Evolutionary conservation across 2,329 filamentous ascomycete species (phyloP).

Genomic region (Alternaria novae-zelandiae): DNA sequence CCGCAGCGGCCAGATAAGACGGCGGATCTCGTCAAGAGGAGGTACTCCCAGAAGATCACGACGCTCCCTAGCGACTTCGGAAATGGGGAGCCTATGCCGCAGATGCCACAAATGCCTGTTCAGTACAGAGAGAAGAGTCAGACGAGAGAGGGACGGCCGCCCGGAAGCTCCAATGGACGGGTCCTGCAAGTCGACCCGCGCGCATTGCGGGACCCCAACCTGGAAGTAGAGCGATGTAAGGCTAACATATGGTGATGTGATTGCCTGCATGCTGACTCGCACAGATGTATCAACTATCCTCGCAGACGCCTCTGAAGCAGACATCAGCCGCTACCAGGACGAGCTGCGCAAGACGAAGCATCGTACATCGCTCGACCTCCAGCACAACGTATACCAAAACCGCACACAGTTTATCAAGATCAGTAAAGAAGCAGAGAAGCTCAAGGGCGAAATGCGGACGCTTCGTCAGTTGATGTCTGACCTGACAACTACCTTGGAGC

Average conservation of each 20-base stretch:
- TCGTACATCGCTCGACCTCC: constrained; percentile 80
- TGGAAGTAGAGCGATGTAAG: constrained; percentile 80
- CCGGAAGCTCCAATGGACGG: constrained; percentile 57
- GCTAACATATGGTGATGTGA: constrained; percentile 1
- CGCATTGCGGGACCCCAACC: constrained; percentile 77
- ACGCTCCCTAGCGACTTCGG: constrained; percentile 74
- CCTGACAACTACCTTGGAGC: constrained; percentile 64
- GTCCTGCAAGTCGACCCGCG: constrained; percentile 76
- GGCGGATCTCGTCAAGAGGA: constrained; percentile 86
- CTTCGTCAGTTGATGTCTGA: constrained; percentile 91
- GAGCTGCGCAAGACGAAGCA: constrained; percentile 78
- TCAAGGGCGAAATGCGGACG: constrained; percentile 94
- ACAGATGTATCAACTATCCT: constrained; percentile 71
- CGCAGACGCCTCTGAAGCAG: constrained; percentile 83
- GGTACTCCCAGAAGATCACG: constrained; percentile 93
- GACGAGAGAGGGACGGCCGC: constrained; percentile 54
- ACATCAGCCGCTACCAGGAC: constrained; percentile 82
- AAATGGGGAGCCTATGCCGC: constrained; percentile 68
- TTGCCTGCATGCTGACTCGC: constrained; percentile 7
- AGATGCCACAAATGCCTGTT: constrained; percentile 65
- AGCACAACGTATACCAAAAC: constrained; percentile 96
- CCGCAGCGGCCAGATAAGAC: constrained; percentile 60
- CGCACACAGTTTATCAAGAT: constrained; percentile 99
- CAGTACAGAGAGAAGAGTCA: constrained; percentile 63
- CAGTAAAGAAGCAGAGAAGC: constrained; percentile 97